Conservation (phyloP, 345 rosid species). For the Cardamine chenopodiifolia region DNA sequence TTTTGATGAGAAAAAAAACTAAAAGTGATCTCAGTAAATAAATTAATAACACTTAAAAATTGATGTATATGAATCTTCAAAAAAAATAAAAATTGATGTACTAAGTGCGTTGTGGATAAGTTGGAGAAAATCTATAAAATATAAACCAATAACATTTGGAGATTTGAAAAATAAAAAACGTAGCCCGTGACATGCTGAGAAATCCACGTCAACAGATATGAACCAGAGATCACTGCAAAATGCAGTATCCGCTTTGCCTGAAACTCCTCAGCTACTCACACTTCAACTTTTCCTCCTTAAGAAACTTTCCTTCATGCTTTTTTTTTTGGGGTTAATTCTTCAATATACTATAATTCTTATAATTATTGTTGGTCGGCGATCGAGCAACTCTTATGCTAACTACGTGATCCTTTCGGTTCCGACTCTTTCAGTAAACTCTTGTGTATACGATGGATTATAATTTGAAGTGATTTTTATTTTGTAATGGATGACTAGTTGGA, state of each 20-base stretch:
- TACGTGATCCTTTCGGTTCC: background rate
- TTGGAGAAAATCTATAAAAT: background rate
- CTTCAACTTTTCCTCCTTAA: constrained; percentile 18
- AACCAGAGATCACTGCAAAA: constrained; percentile 11
- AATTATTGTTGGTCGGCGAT: background rate
- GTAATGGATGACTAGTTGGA: background rate
- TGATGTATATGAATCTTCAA: constrained; percentile 7
- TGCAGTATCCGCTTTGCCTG: constrained; percentile 23
- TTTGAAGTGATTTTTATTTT: background rate
- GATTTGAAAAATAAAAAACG: background rate
- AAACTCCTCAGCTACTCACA: constrained; percentile 14
- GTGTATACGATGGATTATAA: background rate
- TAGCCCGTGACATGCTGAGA: constrained; percentile 27
- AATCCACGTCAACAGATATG: constrained; percentile 20
- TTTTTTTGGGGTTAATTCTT: background rate
- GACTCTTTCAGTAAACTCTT: background rate
- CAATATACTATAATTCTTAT: background rate
- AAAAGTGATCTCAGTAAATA: background rate
- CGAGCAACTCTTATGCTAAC: background rate
- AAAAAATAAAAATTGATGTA: background rate
- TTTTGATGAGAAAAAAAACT: background rate
- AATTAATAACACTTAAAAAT: background rate
- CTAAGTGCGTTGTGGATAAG: constrained; percentile 28
- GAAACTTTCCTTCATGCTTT: background rate
- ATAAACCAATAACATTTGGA: constrained; percentile 5